A percentile compares a stretch with the other conserved stretches of the same genome.
These are phyloP conservation scores for Ceratorhiza oryzae-sativae DNA, from an alignment of 1,284 basidiomycete genomes.

Conservation along the genomic window DNA sequence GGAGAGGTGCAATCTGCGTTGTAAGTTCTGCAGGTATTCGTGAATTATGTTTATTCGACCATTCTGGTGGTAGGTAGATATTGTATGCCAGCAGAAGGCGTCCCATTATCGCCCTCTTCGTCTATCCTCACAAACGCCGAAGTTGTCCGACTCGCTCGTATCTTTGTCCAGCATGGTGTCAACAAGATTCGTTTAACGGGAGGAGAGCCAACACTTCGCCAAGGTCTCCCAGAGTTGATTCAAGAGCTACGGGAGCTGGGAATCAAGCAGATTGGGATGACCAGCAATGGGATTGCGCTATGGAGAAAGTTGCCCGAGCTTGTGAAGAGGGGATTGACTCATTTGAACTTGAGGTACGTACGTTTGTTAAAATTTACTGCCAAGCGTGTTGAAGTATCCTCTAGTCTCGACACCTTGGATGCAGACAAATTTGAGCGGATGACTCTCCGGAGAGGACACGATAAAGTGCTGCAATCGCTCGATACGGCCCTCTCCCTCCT, in stretches of 20 bases:
- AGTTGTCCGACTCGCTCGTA: slow-evolving; percentile 71
- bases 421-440: slow-evolving; percentile 88
- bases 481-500: slow-evolving; percentile 61
- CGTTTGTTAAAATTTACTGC: neutral
- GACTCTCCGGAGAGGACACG: slow-evolving; percentile 75
- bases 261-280: slow-evolving; percentile 82
- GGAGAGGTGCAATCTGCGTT: slow-evolving; percentile 86
- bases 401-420: slow-evolving; percentile 83
- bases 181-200: slow-evolving; percentile 88
- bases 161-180: slow-evolving; percentile 84
- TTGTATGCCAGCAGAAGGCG: slow-evolving; percentile 87
- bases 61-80: slow-evolving; percentile 69
- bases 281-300: slow-evolving; percentile 81
- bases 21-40: slow-evolving; percentile 54
- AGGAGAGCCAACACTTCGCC: slow-evolving; percentile 86
- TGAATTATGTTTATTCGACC: too few relatives aligned
- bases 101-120: slow-evolving; percentile 73
- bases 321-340: slow-evolving; percentile 76
- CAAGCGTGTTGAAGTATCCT: neutral
- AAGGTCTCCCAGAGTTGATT: slow-evolving; percentile 77
- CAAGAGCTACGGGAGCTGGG: slow-evolving; percentile 65
- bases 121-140: slow-evolving; percentile 80
- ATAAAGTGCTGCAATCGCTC: slow-evolving; percentile 75
- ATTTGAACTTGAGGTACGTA: slow-evolving; percentile 78
- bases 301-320: slow-evolving; percentile 73